Base-by-base conservation (phyloP, 768 basidiomycete species). In the Leccinum ochraceum region DNA sequence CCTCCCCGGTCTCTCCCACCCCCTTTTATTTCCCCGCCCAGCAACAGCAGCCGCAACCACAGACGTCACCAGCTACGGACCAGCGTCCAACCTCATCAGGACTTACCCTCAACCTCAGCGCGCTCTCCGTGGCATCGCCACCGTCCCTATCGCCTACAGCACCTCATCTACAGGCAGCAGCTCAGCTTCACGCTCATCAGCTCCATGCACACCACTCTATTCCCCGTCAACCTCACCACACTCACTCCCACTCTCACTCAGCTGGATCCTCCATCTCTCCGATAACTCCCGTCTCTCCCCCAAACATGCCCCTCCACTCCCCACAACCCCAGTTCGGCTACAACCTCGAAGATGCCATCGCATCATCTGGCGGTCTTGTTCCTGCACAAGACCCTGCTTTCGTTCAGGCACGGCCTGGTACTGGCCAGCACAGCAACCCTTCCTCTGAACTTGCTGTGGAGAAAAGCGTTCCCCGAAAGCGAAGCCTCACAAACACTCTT, bases 101-200 rank as follows among this genome's bases (percentile, higher is more conserved):
- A 1, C 78, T 90, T 49, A 83, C 86, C 32, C 82, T 91, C 70
- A 91, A 90, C 70, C 78, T 92, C 59, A 85, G 84, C 26, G 80
- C 82, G 1, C 81, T 91, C 56, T 78, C 83, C 54, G 88, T 91
- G 57, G 74, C 86, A 46, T 88, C 87, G 22, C 87, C 88, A 9
- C 79, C 85, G 8, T 83, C 83, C 61, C 78, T 86, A 56, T 88
- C 87, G 13, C 87, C 89, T 50, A 82, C 85, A 69, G 82, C 79
- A 20, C 79, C 80, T 8, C 79, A 79, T 54, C 62, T 78, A 60
- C 63, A 74, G 71, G 59, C 72, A 69, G 26, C 71, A 69, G 26
- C 71, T 83, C 61, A 86, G 82, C 50, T 82, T 86, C 74, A 89
- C 85, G 74, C 79, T 83, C 58, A 83, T 82, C 56, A 81, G 81